These are phyloP conservation scores for Boletus coccyginus DNA, from an alignment of 768 basidiomycete genomes.

Conservation along the genomic window DNA sequence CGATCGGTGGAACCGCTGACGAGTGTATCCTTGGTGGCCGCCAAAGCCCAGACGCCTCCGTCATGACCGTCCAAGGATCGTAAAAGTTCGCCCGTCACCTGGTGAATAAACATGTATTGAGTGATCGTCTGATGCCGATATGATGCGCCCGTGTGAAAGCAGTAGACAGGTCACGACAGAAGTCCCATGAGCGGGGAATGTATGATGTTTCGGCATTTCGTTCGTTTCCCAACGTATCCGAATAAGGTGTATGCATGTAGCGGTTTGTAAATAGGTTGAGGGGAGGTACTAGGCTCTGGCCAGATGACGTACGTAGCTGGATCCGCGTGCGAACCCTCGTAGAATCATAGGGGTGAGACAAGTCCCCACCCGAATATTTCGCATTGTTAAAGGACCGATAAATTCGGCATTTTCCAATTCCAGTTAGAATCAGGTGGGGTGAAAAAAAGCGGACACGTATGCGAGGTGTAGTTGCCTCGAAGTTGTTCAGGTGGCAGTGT, in stretches of 20 bases:
- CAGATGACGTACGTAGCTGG: constrained; percentile 61
- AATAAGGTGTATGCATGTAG: constrained; percentile 47
- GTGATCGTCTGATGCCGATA: constrained; percentile 96
- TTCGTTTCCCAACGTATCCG: constrained; percentile 78
- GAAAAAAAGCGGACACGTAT: no score
- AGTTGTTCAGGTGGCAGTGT: no score
- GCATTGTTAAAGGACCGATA: no score
- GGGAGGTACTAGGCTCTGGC: constrained; percentile 24
- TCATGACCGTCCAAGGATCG: constrained; percentile 85
- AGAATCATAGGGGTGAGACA: no score
- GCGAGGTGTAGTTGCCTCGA: no score
- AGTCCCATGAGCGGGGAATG: constrained; percentile 85
- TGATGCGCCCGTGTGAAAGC: constrained; percentile 92
- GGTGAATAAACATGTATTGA: constrained; percentile 94
- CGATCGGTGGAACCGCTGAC: constrained; percentile 94
- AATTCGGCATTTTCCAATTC: no score
- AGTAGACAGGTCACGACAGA: constrained; percentile 95
- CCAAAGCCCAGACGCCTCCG: constrained; percentile 97
- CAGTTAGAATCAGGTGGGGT: no score
- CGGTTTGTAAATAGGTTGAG: no score
- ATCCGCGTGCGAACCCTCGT: constrained; percentile 63
- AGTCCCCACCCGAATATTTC: no score
- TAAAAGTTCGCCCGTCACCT: constrained; percentile 69
- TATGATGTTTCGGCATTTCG: constrained; percentile 67
- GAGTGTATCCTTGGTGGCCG: constrained; percentile 79